A percentile compares a stretch with the other conserved stretches of the same genome.
Conservation (phyloP, 1,284 basidiomycete genomes). For the Hemileccinum hortonii region DNA sequence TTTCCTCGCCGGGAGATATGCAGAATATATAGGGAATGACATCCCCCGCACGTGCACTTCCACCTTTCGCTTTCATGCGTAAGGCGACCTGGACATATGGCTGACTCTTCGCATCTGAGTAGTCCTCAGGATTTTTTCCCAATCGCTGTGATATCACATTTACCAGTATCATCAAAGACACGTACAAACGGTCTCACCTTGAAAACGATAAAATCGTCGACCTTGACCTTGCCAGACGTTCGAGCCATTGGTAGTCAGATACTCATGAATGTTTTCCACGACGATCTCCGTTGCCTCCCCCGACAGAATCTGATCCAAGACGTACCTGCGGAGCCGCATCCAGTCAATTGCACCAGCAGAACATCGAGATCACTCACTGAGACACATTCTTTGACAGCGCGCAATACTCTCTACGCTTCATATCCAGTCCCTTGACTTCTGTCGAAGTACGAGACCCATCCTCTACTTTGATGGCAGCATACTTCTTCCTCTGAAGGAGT, state of each 20-base stretch:
- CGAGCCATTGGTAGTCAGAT: constrained; percentile 73
- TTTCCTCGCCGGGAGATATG: constrained; percentile 70
- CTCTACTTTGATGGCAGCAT: constrained; percentile 94
- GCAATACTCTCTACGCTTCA: constrained; percentile 98
- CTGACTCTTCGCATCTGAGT: constrained; percentile 91
- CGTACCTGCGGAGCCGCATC: constrained; percentile 54
- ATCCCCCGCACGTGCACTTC: constrained; percentile 81
- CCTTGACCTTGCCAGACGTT: constrained; percentile 71
- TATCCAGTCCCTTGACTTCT: constrained; percentile 97
- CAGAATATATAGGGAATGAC: constrained; percentile 98
- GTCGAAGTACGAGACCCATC: constrained; percentile 72
- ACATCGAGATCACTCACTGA: constrained; percentile 56
- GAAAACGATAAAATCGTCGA: constrained; percentile 94
- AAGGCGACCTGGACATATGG: constrained; percentile 98
- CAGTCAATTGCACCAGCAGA: background rate
- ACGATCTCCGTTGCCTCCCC: constrained; percentile 90
- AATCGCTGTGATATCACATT: constrained; percentile 58
- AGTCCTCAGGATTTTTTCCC: constrained; percentile 94
- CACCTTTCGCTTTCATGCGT: constrained; percentile 85
- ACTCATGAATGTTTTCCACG: constrained; percentile 91
- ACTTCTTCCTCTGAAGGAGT: constrained; percentile 98
- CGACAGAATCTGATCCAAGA: constrained; percentile 88
- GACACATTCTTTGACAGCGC: constrained; percentile 90
- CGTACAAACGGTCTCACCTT: constrained; percentile 55
- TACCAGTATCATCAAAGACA: background rate